Conservation (phyloP, 2,329 filamentous ascomycete genomes). For the Neofusicoccum laricinum region DNA sequence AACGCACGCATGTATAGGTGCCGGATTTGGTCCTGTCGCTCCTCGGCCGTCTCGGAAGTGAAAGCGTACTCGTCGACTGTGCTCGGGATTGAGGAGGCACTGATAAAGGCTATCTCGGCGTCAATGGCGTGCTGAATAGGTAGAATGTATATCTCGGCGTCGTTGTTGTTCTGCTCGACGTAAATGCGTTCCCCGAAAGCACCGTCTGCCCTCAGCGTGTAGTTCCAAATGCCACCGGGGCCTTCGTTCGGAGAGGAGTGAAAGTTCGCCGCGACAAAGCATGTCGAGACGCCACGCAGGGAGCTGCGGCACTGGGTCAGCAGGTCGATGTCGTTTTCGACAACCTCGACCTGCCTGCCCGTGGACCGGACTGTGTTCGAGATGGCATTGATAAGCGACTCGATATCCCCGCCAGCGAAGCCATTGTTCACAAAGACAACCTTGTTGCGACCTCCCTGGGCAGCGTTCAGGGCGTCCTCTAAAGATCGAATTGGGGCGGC, state of each 20-base stretch:
- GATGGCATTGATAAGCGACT: slow-evolving; percentile 64
- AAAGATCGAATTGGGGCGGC: slow-evolving; percentile 62
- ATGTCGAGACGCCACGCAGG: slow-evolving; percentile 62
- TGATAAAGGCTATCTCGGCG: slow-evolving; percentile 61
- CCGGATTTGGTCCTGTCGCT: slow-evolving; percentile 65
- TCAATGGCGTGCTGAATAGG: slow-evolving; percentile 81
- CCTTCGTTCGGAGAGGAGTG: slow-evolving; percentile 73
- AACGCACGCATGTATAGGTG: slow-evolving; percentile 69
- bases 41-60: slow-evolving; percentile 66
- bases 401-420: slow-evolving; percentile 64
- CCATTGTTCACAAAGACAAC: slow-evolving; percentile 79
- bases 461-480: slow-evolving; percentile 58
- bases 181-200: slow-evolving; percentile 64
- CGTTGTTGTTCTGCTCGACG: slow-evolving; percentile 64
- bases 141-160: slow-evolving; percentile 72
- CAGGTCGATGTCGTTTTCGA: slow-evolving; percentile 58
- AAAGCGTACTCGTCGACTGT: slow-evolving; percentile 67
- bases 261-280: slow-evolving; percentile 74
- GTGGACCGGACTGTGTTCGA: slow-evolving; percentile 55
- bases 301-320: slow-evolving; percentile 58
- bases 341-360: slow-evolving; percentile 55
- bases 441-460: slow-evolving; percentile 60
- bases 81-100: slow-evolving; percentile 40
- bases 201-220: slow-evolving; percentile 76
- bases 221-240: slow-evolving; percentile 70